phyloP scores from a whole-genome alignment of 2,329 filamentous ascomycete genomes.

The Penicillium sp. region DNA sequence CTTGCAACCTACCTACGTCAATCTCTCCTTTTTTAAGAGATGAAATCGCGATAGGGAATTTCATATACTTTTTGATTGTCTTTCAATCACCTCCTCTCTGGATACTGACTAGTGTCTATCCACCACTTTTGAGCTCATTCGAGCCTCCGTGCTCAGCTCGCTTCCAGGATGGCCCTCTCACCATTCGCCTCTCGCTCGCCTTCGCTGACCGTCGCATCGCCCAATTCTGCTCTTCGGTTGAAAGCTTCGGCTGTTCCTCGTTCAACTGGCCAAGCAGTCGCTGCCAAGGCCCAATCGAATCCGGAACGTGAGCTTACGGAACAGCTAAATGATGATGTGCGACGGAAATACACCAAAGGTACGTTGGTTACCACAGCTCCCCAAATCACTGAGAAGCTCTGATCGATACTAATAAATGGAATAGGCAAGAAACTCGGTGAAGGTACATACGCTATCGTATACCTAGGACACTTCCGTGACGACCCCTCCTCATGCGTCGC shows the following conservation, averaged over 20 bases:
- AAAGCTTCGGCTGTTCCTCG: slow-evolving; percentile 44
- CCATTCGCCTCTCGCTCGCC: slow-evolving; percentile 50
- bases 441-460: slow-evolving; percentile 96
- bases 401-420: background rate
- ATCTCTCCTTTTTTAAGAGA: background rate
- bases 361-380: slow-evolving; percentile 23
- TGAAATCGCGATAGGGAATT: background rate
- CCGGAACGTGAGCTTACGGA: slow-evolving; percentile 62
- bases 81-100: background rate
- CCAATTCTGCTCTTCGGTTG: slow-evolving; percentile 41
- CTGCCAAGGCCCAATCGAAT: slow-evolving; percentile 27
- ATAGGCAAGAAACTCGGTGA: slow-evolving; percentile 88
- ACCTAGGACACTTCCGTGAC: slow-evolving; percentile 77
- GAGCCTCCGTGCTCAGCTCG: slow-evolving; percentile 12
- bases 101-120: background rate
- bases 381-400: too few relatives aligned
- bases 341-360: slow-evolving; percentile 90
- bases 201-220: slow-evolving; percentile 40
- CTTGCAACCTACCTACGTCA: background rate
- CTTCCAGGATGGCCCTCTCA: slow-evolving; percentile 49
- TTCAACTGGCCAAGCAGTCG: slow-evolving; percentile 23
- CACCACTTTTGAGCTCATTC: background rate
- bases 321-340: slow-evolving; percentile 80
- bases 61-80: background rate
- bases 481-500: slow-evolving; percentile 79